Evolutionary conservation across 2,329 filamentous ascomycete species (phyloP), one percentile per base, ranked within the genome.

Genomic region (Akanthomyces lecanii): DNA sequence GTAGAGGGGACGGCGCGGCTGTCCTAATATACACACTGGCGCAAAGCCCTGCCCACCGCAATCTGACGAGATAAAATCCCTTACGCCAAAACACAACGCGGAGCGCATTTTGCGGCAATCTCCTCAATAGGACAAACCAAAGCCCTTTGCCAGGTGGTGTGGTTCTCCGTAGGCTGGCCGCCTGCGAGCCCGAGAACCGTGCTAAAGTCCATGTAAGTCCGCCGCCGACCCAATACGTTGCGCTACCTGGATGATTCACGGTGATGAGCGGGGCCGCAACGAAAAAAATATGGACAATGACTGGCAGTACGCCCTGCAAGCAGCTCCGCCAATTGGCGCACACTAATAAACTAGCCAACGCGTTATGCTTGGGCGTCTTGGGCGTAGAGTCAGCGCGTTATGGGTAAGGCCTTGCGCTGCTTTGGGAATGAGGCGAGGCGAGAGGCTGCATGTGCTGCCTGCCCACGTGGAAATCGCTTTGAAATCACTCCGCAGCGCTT

Each of bases 181-280:
- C 30, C 18, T 58, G 38, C 48, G 25, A 53, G 21, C 11, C 57
- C 57, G 57, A 60, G 38, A 33, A 30, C 58, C 48, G 50, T 42
- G 58, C 40, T 47, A 40, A 61, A 61, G 25, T 61, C 58, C 58
- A 61, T 53, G 28, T 47, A 61, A 61, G 48, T 61, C 58, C 58
- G 58, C 58, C 36, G 16, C 38, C 38, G 45, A 12, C 23, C 47
- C 38, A 40, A 40, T 11, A 36, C 33, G 33, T 33, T 36, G 16
- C 3, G 44, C 44, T 36, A 23, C 3, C 47, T 44, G 16, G 5
- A 42, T 50, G 12, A 44, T 42, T 52, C 57, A 60, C 38, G 48
- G 48, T 61, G 48, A 10, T 61, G 48, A 10, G 58, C 48, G 58
- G 58, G 50, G 50, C 50, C 48, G 58, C 50, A 61, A 53, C n/a